Percentiles rank a stretch among this genome's conserved stretches.
These are phyloP conservation scores for Leishmania tarentolae DNA, from an alignment of 208 protist genomes.

Conservation along the genomic window DNA sequence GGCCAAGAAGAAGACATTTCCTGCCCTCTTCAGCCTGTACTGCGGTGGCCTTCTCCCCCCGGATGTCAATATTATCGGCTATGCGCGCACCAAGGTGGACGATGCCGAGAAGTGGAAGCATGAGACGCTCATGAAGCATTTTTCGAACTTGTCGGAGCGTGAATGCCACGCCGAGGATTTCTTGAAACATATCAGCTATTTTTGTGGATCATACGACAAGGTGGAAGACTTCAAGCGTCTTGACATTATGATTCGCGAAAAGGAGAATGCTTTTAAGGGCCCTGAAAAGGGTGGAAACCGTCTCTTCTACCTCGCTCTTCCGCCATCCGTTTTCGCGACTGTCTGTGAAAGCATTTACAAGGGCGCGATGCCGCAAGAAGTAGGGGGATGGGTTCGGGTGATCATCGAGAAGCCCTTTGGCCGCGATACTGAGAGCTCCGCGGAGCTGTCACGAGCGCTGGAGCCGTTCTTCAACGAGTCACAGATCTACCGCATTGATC, in stretches of 20 bases:
- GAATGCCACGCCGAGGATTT: constrained; percentile 75
- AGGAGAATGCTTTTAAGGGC: constrained; percentile 53
- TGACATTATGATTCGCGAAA: constrained; percentile 47
- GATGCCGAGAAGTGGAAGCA: constrained; percentile 75
- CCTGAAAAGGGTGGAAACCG: constrained; percentile 66
- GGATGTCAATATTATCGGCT: constrained; percentile 85
- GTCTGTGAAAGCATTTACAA: constrained; percentile 59
- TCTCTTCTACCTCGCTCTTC: constrained; percentile 93
- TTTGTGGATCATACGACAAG: constrained; percentile 78
- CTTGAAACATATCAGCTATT: constrained; percentile 69
- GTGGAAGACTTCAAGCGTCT: constrained; percentile 74
- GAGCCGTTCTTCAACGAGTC: constrained; percentile 81
- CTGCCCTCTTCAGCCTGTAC: constrained; percentile 91
- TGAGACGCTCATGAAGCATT: constrained; percentile 63
- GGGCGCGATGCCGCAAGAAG: constrained; percentile 56
- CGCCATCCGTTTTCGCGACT: constrained; percentile 78
- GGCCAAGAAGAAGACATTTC: constrained; percentile 94
- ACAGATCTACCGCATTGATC: constrained; percentile 94
- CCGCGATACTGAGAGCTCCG: constrained; percentile 76
- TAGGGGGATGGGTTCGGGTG: constrained; percentile 76
- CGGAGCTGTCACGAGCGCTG: constrained; percentile 75
- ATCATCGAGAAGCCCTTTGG: constrained; percentile 96
- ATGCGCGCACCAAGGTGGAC: constrained; percentile 82
- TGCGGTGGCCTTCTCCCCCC: constrained; percentile 74
- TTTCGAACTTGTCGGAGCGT: constrained; percentile 44